Evolutionary conservation across 176 grass and related monocot genomes (phyloP).

Genomic region (Guadua angustifolia): DNA sequence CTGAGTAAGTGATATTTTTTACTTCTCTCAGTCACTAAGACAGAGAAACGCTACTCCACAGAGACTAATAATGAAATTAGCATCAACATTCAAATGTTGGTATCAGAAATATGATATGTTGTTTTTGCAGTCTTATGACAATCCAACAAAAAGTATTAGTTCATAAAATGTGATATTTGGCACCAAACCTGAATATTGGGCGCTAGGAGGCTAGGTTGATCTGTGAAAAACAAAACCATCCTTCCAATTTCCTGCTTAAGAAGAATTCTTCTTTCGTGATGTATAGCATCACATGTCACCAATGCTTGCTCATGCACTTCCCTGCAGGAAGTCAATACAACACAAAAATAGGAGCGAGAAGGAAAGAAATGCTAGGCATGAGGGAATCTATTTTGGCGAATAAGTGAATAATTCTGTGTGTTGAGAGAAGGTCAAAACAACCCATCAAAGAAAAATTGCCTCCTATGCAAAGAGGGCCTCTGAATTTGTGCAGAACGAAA

Average conservation of each 20-base stretch:
- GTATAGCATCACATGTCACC: constrained; percentile 71
- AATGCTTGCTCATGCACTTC: constrained; percentile 97
- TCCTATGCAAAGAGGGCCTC: neutral
- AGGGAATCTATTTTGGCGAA: constrained; percentile 1
- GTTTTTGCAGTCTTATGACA: constrained; percentile 20
- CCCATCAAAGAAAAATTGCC: constrained; percentile 1
- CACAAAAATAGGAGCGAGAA: neutral
- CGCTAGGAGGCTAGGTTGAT: constrained; percentile 96
- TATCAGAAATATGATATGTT: constrained; percentile 16
- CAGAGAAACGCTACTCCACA: neutral
- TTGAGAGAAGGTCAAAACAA: constrained; percentile 15
- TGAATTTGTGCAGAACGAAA: constrained; percentile 12
- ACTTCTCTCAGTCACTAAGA: constrained; percentile 7
- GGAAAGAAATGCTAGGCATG: neutral
- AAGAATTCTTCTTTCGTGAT: constrained; percentile 96
- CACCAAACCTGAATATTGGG: constrained; percentile 92
- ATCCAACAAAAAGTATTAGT: constrained; percentile 8
- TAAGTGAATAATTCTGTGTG: neutral
- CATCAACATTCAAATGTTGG: constrained; percentile 23
- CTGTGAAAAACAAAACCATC: constrained; percentile 98
- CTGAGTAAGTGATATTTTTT: neutral
- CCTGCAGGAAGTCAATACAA: constrained; percentile 52
- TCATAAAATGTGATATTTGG: constrained; percentile 25
- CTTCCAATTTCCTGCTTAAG: constrained; percentile 96
- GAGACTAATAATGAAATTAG: constrained; percentile 20